A percentile compares a stretch with the other conserved stretches of the same genome.
Conservation (phyloP, 164 flowering plant species). For the Vitis vinifera region DNA sequence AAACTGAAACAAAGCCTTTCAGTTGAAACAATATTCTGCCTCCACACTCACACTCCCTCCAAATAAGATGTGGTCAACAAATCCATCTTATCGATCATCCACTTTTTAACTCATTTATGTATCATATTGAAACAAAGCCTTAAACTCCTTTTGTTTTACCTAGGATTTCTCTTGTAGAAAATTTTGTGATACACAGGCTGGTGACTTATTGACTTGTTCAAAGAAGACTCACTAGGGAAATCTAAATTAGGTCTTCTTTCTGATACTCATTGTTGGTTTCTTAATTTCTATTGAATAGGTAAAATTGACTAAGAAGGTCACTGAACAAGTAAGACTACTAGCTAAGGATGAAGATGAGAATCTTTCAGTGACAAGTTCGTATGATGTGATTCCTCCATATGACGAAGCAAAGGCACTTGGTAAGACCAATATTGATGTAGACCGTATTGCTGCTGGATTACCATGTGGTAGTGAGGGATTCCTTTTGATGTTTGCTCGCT, state of each 20-base stretch:
- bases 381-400: conserved; percentile 81
- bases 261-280: neutral
- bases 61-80: neutral
- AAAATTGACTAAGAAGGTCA: conserved; percentile 80
- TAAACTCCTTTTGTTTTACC: no score
- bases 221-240: no score
- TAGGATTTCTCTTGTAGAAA: no score
- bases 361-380: conserved; percentile 61
- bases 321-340: conserved; percentile 86
- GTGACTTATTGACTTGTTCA: no score
- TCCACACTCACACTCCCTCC: neutral
- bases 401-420: conserved; percentile 99
- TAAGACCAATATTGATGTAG: conserved; percentile 89
- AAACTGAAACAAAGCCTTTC: no score
- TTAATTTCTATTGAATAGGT: conserved; percentile 41
- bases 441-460: conserved; percentile 95
- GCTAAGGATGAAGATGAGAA: conserved; percentile 90
- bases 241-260: no score
- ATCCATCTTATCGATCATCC: no score
- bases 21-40: no score
- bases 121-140: no score
- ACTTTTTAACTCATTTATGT: no score
- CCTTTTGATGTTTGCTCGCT: conserved; percentile 97
- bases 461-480: conserved; percentile 99
- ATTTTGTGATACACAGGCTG: no score